Base-by-base conservation (phyloP, 345 rosid genomes). In the Lepidium sativum region DNA sequence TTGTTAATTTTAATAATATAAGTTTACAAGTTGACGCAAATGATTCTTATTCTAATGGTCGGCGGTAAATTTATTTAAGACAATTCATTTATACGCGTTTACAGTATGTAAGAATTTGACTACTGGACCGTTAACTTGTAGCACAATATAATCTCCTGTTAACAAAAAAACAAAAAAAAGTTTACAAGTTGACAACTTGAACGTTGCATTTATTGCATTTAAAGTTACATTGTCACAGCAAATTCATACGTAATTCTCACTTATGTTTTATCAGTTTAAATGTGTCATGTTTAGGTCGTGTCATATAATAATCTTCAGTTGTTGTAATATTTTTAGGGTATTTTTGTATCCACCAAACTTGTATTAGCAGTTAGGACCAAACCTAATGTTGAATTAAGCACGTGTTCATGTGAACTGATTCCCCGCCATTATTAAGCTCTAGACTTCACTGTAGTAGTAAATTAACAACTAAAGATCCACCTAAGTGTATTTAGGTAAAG, bases 151-250 rank as follows among this genome's bases (percentile, higher is more conserved):
- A n/a, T n/a, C n/a, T n/a, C n/a, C n/a, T n/a, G n/a, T n/a, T n/a
- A n/a, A n/a, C n/a, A n/a, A n/a, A n/a, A n/a, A n/a, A n/a, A n/a
- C n/a, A n/a, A n/a, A n/a, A n/a, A n/a, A n/a, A n/a, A n/a, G n/a
- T n/a, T n/a, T n/a, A n/a, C n/a, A 48, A 49, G 23, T 63, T 49
- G 68, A 37, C 57, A 63, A 63, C 56, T 63, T 48, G 57, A 14
- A 45, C 6, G 31, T 6, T 62, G 14, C 65, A 29, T 31, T 60
- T 60, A 29, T 43, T 43, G 12, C 31, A 32, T 13, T 18, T 12
- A 3, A 45, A 31, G 65, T 42, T 3, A 16, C 64, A 58, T 27
- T 2, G 0, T 41, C 10, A 16, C 44, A 66, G 31, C 39, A 23
- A 45, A 55, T 6, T 12, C 20, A 51, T 41, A 16, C 56, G 43